Percentiles rank a stretch among this genome's conserved stretches.
phyloP scores from a whole-genome alignment of 306 rosid genomes.

The Cucurbita moschata region DNA sequence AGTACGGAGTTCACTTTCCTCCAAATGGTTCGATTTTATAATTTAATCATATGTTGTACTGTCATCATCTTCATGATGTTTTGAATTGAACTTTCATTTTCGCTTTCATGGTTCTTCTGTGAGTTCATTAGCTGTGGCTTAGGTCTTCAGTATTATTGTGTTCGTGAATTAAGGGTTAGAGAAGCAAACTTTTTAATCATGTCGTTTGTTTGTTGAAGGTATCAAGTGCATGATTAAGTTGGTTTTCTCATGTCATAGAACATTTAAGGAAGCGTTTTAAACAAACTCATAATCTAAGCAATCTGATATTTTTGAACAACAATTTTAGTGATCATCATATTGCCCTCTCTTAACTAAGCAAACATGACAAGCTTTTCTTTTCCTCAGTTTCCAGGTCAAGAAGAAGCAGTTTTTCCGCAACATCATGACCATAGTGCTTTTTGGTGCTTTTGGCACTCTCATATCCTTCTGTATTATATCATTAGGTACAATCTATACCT shows the following conservation, averaged over 20 bases:
- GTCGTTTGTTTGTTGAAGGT: background rate
- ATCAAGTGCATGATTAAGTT: background rate
- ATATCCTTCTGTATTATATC: constrained; percentile 84
- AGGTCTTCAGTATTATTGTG: background rate
- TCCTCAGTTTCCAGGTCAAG: constrained; percentile 82
- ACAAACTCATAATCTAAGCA: background rate
- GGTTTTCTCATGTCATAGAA: background rate
- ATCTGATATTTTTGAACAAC: background rate
- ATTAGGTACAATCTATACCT: constrained; percentile 34
- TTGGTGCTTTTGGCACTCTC: constrained; percentile 87
- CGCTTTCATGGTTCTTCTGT: background rate
- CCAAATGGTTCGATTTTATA: background rate
- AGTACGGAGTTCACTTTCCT: constrained; percentile 3
- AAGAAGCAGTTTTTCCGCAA: constrained; percentile 92
- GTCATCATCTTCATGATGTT: background rate
- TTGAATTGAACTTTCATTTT: background rate
- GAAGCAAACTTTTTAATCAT: background rate
- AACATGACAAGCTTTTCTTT: constrained; percentile 6
- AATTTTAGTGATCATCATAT: background rate
- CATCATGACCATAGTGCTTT: constrained; percentile 74
- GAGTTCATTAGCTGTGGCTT: background rate
- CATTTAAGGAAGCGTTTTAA: background rate
- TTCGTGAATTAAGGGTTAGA: background rate
- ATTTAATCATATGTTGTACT: background rate
- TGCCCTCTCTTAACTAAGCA: background rate